These are phyloP conservation scores for Osmanthus fragrans DNA, from an alignment of 257 asterid species.

Conservation along the genomic window DNA sequence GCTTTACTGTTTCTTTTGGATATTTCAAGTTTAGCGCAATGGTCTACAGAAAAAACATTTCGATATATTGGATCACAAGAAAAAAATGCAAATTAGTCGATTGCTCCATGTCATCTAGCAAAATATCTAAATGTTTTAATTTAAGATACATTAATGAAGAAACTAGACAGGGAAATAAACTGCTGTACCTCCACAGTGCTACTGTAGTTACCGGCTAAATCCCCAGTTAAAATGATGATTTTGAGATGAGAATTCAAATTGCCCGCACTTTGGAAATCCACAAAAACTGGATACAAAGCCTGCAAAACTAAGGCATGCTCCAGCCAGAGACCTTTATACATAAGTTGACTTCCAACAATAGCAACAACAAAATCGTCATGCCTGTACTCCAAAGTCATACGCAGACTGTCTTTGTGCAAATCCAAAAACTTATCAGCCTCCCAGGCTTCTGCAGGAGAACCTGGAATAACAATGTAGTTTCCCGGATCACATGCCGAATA, in stretches of 20 bases:
- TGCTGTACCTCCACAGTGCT: constrained; percentile 65
- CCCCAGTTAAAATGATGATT: constrained; percentile 62
- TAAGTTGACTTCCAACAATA: constrained; percentile 72
- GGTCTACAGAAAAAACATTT: constrained; percentile 45
- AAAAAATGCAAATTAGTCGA: not conserved
- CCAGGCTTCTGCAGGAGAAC: constrained; percentile 77
- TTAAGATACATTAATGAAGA: not conserved
- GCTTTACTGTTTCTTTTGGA: constrained; percentile 71
- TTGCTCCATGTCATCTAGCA: not conserved
- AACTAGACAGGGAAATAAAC: not conserved
- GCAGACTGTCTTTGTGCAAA: constrained; percentile 32
- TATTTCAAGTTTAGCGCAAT: constrained; percentile 67
- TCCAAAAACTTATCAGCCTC: constrained; percentile 46
- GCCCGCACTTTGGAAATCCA: constrained; percentile 30
- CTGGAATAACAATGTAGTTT: constrained; percentile 87
- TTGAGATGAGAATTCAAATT: constrained; percentile 59
- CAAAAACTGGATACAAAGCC: constrained; percentile 63
- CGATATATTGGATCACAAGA: constrained; percentile 16
- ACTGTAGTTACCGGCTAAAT: constrained; percentile 63
- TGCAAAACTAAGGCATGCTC: constrained; percentile 84
- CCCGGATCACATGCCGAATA: constrained; percentile 82
- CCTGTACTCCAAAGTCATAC: constrained; percentile 36
- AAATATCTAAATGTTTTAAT: not conserved
- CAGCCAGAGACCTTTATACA: constrained; percentile 81
- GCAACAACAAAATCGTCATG: constrained; percentile 58